These are phyloP conservation scores for Backusella tarrabulga DNA, from an alignment of 192 early-diverging fungal genomes.

Conservation along the genomic window DNA sequence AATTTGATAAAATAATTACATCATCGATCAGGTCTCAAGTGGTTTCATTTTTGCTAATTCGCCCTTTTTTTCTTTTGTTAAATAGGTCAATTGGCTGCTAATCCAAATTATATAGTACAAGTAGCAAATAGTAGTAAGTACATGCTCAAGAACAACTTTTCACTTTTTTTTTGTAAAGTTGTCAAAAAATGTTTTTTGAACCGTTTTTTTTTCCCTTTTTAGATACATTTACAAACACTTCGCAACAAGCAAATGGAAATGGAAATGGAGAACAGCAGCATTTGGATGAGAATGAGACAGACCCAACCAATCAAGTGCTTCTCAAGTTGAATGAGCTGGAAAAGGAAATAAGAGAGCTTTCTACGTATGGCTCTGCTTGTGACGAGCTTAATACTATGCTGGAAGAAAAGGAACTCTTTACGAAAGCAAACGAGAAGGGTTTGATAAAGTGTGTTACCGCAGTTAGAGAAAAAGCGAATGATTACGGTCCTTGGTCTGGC, in stretches of 20 bases:
- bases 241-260: neutral
- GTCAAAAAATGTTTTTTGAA: neutral
- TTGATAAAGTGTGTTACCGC: neutral
- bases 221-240: neutral
- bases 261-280: neutral
- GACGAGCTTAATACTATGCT: conserved; percentile 13
- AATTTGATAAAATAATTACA: neutral
- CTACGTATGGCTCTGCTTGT: conserved; percentile 8
- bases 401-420: neutral
- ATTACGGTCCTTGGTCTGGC: conserved; percentile 11
- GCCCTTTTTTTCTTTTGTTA: neutral
- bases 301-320: neutral
- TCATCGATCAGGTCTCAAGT: neutral
- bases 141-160: neutral
- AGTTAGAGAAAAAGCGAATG: neutral
- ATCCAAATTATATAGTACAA: neutral
- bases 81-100: neutral
- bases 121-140: neutral
- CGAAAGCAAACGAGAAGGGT: neutral
- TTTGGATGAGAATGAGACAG: neutral
- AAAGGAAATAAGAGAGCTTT: conserved; percentile 10
- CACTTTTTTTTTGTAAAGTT: neutral
- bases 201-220: neutral
- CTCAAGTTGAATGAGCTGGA: neutral
- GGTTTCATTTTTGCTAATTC: neutral